phyloP scores from a whole-genome alignment of 495 filamentous ascomycete species.

The Neurospora sp. region DNA sequence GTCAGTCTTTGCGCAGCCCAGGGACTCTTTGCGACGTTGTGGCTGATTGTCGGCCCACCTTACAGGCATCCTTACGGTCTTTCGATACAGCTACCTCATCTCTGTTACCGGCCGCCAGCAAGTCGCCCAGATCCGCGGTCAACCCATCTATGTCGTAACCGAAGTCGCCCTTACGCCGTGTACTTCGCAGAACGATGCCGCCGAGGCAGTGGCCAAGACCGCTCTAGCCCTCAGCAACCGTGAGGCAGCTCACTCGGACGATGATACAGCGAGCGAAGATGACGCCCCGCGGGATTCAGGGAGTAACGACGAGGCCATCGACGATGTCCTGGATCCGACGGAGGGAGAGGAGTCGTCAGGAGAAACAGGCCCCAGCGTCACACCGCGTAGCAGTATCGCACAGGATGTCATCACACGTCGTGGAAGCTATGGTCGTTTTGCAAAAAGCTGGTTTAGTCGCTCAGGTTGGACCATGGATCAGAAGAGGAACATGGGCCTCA shows the following conservation, averaged over 20 bases:
- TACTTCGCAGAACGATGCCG: conserved; percentile 62
- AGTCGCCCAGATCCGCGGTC: conserved; percentile 74
- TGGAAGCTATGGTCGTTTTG: conserved; percentile 77
- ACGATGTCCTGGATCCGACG: conserved; percentile 12
- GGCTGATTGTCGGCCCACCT: conserved; percentile 44
- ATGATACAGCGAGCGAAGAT: conserved; percentile 21
- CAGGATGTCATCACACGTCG: conserved; percentile 74
- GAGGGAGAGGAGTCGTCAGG: conserved; percentile 14
- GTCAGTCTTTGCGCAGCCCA: conserved; percentile 42
- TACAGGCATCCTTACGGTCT: conserved; percentile 62
- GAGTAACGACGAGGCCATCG: conserved; percentile 15
- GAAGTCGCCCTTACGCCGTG: conserved; percentile 83
- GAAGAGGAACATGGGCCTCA: conserved; percentile 48
- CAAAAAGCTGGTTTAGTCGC: conserved; percentile 78
- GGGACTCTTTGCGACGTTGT: conserved; percentile 61
- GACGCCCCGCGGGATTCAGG: conserved; percentile 23
- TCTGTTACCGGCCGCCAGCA: conserved; percentile 74
- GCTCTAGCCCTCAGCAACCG: conserved; percentile 36
- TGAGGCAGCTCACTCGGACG: conserved; percentile 20
- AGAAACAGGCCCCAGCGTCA: conserved; percentile 28
- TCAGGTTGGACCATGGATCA: conserved; percentile 61
- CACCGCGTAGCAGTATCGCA: conserved; percentile 46
- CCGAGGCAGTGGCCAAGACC: conserved; percentile 55
- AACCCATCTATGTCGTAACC: conserved; percentile 72
- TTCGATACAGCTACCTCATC: conserved; percentile 65